Evolutionary conservation across 345 rosid genomes (phyloP), one percentile per base, ranked within the genome.

Genomic region (Gossypium ekmanianum): DNA sequence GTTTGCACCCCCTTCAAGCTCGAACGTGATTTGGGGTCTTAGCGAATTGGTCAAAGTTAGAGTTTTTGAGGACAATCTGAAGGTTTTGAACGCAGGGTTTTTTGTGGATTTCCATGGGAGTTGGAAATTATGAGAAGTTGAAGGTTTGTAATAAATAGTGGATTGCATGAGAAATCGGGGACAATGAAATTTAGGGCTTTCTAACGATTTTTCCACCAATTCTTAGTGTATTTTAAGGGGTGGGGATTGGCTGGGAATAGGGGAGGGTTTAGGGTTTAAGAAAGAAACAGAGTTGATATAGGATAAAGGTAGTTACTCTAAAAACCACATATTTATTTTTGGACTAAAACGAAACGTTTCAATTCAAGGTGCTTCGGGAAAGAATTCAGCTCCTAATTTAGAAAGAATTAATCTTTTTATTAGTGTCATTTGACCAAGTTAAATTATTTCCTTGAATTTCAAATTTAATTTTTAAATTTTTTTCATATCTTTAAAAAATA

Each of bases 141-240:
- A 59, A 9, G 77, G 11, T 8, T 84, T 44, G 29, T 62, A 56
- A 50, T 54, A 41, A 72, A 82, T 57, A 59, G 83, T 67, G 68
- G 88, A 79, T 82, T 86, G 90, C 91, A 89, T 87, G 80, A 86
- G 81, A 83, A 74, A 61, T 26, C 44, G 61, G 73, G 18, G 41
- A 43, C 9, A 3, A 48, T 29, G 20, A 8, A 73, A 65, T 39
- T 56, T 14, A 14, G 51, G 41, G 14, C 9, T 61, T n/a, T 12
- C 0, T 8, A 61, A 58, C 2, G 55, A 39, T 17, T 79, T 77
- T 79, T 83, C 81, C 76, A 77, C 82, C 79, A 74, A 79, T 67
- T 29, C 18, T 12, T 41, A 68, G 1, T 17, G 14, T 64, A 34
- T 34, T 34, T 34, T 4, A 34, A 34, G n/a, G 78, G 61, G 51